Evolutionary conservation across 2,329 filamentous ascomycete genomes (phyloP), one percentile per base, ranked within the genome.

Genomic region (Ophiognomonia clavigignenti-juglandacearum): DNA sequence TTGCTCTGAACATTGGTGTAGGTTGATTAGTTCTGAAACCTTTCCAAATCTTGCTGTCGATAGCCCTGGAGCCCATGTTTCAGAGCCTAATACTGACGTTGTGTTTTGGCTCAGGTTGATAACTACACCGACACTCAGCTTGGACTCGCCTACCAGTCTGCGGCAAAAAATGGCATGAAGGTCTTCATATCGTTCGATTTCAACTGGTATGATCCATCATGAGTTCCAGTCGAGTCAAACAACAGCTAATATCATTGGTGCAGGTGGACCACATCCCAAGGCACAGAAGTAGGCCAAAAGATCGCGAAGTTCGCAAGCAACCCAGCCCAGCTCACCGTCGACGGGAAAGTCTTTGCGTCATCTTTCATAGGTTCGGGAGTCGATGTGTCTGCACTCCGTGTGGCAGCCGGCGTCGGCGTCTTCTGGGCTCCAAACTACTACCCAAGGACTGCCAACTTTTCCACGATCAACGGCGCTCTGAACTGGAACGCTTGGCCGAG

Each of bases 161-260:
- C 74, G 3, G 64, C 67, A 9, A 62, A 62, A 7, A 67, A 68
- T 23, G 64, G 62, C 39, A 74, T 79, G 66, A 75, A 76, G 45
- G 72, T 77, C 13, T 77, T 79, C 45, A 69, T 80, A 52, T 78
- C 75, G 1, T 80, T 79, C 51, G 76, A 79, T 62, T 78, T 77
- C 58, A 74, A 76, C 62, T 71, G 70, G 67, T 74, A 31, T 31
- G 32, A 16, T n/a, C 14, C 16, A 4, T 16, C 14, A 6, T 16
- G 9, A 16, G 18, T 23, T 4, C 19, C 14, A 23, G 5, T 1
- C 9, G 4, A 13, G 11, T 19, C 6, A 23, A 10, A n/a, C 20
- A 6, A 4, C 7, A 45, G 13, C 3, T 32, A 4, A 20, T 8
- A 16, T 16, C 18, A 11, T 11, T 9, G 7, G 4, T 23, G 10